Conservation (phyloP, 2,329 filamentous ascomycete species). For the Penicillium sp. region DNA sequence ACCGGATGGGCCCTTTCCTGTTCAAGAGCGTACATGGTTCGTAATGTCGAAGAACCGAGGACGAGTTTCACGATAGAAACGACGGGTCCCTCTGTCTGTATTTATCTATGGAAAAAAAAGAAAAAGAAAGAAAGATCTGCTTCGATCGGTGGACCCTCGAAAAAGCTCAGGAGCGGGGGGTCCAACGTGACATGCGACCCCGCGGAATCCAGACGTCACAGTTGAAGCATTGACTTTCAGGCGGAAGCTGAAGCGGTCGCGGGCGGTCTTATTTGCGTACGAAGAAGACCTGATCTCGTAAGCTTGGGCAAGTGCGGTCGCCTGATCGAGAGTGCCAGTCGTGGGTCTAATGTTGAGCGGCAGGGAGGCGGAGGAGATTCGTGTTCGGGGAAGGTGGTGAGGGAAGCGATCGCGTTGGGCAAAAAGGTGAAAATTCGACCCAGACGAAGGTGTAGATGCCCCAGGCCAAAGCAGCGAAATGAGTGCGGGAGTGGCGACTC, state of each 20-base stretch:
- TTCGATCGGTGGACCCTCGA: conserved; percentile 10
- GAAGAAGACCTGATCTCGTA: not conserved
- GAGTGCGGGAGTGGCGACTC: conserved; percentile 21
- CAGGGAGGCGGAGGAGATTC: not conserved
- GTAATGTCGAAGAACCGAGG: conserved; percentile 35
- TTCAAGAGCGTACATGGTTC: conserved; percentile 48
- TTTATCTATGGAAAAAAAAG: not conserved
- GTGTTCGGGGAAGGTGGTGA: not conserved
- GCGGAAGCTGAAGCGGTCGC: conserved; percentile 23
- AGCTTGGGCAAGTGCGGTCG: not conserved
- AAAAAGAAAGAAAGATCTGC: conserved; percentile 15
- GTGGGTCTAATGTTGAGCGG: not conserved
- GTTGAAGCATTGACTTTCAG: conserved; percentile 38
- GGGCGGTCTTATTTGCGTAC: conserved; percentile 14
- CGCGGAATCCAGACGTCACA: conserved; percentile 36
- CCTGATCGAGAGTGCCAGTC: not conserved
- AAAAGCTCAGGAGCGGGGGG: conserved; percentile 14
- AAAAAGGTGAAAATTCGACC: conserved; percentile 16
- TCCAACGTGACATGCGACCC: conserved; percentile 34
- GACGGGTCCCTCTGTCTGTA: conserved; percentile 16
- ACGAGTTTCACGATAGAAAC: conserved; percentile 21
- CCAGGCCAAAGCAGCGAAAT: conserved; percentile 19
- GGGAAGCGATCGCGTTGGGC: conserved; percentile 10
- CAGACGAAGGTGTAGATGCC: conserved; percentile 13
- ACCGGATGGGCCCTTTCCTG: conserved; percentile 45